Evolutionary conservation across 441 rosid genomes (phyloP), one percentile per base, ranked within the genome.

Genomic region (Adansonia rubrostipa): DNA sequence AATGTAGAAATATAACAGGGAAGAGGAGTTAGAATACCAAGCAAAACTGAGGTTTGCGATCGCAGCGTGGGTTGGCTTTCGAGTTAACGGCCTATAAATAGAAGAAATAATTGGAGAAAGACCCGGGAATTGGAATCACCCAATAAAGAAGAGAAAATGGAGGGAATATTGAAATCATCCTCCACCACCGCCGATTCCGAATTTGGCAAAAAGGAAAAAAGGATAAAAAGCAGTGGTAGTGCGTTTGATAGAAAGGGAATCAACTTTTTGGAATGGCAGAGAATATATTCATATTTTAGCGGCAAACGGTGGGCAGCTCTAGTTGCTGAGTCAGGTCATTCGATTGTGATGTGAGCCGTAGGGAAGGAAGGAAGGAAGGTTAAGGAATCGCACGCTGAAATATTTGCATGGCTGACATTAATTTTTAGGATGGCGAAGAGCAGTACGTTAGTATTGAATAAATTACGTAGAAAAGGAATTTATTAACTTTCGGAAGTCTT

Each of bases 81-180:
- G 54, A 15, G 67, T 58, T 51, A 14, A 20, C 9, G 40, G 67
- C 33, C 48, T 71, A 80, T 81, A 87, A 72, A 85, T 80, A 84
- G 79, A 72, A 17, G 61, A 61, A 20, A 60, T 65, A 62, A 36
- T 4, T 36, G 72, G 62, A 68, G 28, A 76, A 65, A n/a, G 13
- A 75, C 48, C 76, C n/a, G 61, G 14, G 42, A 64, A 79, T 76
- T 54, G 78, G 87, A 82, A 82, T 80, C 82, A 14, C 54, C 72
- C 63, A 70, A 70, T 2, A 15, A 48, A 65, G 71, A 36, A 11
- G n/a, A 3, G 24, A 19, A 47, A 65, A 48, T 48, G 74, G 45
- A 71, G 57, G 47, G 45, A 53, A 64, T 15, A 65, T 8, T 67
- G 78, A 61, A 79, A 33, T 44, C 45, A 64, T 74, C 56, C 14